Base-by-base conservation (phyloP, 2,329 filamentous ascomycete genomes). In the Alternaria conjuncta region DNA sequence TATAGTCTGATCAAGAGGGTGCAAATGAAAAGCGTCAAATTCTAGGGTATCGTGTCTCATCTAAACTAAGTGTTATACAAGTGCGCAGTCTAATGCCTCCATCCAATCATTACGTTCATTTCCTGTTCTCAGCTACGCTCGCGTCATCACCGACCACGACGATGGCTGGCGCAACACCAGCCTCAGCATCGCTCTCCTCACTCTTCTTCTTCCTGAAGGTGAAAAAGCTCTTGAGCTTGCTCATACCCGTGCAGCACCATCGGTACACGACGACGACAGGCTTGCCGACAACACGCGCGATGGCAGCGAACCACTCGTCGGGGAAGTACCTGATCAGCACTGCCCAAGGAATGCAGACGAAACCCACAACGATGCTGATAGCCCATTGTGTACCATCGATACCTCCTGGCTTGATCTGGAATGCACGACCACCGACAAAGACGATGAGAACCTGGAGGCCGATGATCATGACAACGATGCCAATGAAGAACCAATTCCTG, bases 341-440 rank as follows among this genome's bases (percentile, higher is more conserved):
- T 23, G 84, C 86, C 79, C 84, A 83, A 0, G 86, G 86, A 20
- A 88, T 79, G n/a, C 81, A 87, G 0, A 87, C 65, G 11, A 82
- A 81, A 1, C 83, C 85, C 1, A 84, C 69, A 12, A 86, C 72
- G 25, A 88, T 64, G n/a, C 82, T 87, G 53, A 86, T 84, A 11
- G 82, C 86, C 86, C 86, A 88, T 78, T 97, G 90, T 65, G 87
- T 85, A 1, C 75, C 72, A 7, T 85, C 86, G 46, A 83, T 55
- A 26, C 72, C 80, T 59, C 86, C 79, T 6, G 73, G 75, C 47
- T 79, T 81, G 68, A 88, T 85, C 23, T 82, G 79, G 75, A 89
- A 88, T 3, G 86, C 86, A 18, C 79, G 75, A 32, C 85, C 85
- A 20, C 87, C 87, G 12, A 89, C 79, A 60, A 87, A 88, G 68